A percentile compares a stretch with the other conserved stretches of the same genome.
Evolutionary conservation across 2,329 filamentous ascomycete species (phyloP).

Genomic region (Colletotrichum ledebouriae): DNA sequence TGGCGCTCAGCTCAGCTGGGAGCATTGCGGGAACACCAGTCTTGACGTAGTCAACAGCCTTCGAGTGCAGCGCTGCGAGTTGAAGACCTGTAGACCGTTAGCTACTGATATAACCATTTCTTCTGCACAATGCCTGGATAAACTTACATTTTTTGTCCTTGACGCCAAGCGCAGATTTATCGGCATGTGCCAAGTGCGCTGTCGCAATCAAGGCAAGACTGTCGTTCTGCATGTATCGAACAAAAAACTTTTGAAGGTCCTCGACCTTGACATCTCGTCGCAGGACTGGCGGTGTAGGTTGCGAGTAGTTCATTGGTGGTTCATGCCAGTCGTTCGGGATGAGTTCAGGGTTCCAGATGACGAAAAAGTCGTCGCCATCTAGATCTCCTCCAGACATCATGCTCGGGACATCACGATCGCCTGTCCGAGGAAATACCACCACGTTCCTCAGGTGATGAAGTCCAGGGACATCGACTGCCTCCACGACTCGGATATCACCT

Average conservation of each 20-base stretch:
- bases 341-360: slow-evolving; percentile 88
- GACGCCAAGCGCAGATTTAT: slow-evolving; percentile 72
- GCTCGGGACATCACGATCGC: slow-evolving; percentile 86
- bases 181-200: slow-evolving; percentile 84
- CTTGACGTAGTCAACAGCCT: slow-evolving; percentile 95
- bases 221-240: slow-evolving; percentile 93
- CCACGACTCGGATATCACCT: slow-evolving; percentile 89
- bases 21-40: slow-evolving; percentile 84
- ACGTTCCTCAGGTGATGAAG: slow-evolving; percentile 85
- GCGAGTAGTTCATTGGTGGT: slow-evolving; percentile 81
- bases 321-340: slow-evolving; percentile 79
- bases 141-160: slow-evolving; percentile 75
- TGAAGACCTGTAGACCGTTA: slow-evolving; percentile 64
- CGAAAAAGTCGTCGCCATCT: slow-evolving; percentile 95
- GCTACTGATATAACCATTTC: neutral
- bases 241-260: slow-evolving; percentile 88
- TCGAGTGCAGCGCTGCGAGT: slow-evolving; percentile 86
- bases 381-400: slow-evolving; percentile 98
- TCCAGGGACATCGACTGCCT: slow-evolving; percentile 80
- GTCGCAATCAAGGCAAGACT: slow-evolving; percentile 83
- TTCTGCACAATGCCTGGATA: neutral
- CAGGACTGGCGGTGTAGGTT: slow-evolving; percentile 68
- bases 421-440: slow-evolving; percentile 86
- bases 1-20: slow-evolving; percentile 69
- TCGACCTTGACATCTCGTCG: slow-evolving; percentile 75